Conservation (phyloP, 2,329 filamentous ascomycete genomes). For the Ophiostoma quercus region DNA sequence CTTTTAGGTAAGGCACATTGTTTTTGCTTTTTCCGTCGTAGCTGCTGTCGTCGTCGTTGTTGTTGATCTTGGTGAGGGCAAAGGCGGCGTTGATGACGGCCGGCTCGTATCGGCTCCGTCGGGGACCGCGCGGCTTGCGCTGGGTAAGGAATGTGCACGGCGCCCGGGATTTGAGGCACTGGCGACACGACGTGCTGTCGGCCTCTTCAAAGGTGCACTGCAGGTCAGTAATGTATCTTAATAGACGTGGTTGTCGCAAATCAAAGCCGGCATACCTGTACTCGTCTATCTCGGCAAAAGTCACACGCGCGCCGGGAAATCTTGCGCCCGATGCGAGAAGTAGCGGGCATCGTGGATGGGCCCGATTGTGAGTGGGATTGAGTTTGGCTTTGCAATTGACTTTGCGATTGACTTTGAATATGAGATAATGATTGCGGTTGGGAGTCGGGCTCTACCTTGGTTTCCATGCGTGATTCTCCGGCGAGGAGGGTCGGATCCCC, state of each 20-base stretch:
- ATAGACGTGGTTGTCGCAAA: neutral
- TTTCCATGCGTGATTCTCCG: neutral
- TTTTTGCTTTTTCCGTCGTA: neutral
- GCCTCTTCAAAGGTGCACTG: conserved; percentile 25
- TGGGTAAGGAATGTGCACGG: conserved; percentile 29
- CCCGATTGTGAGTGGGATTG: neutral
- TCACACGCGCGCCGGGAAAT: conserved; percentile 29
- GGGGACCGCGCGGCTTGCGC: conserved; percentile 29
- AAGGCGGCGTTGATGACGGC: conserved; percentile 6
- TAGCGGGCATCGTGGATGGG: conserved; percentile 9
- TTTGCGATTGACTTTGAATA: neutral
- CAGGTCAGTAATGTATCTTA: neutral
- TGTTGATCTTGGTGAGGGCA: conserved; percentile 17
- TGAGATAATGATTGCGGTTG: neutral
- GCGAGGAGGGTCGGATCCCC: neutral
- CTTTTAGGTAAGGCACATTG: neutral
- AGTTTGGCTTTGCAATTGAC: neutral
- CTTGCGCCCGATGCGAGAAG: conserved; percentile 19
- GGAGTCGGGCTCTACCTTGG: neutral
- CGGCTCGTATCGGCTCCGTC: conserved; percentile 25
- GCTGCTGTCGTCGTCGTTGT: neutral
- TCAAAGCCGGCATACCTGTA: conserved; percentile 15
- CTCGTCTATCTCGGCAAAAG: conserved; percentile 28
- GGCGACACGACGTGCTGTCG: conserved; percentile 23
- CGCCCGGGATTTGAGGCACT: conserved; percentile 25